A percentile compares a stretch with the other conserved stretches of the same genome.
Evolutionary conservation across 352 stramenopile genomes (phyloP).

Genomic region (Pythium scleroteichum): DNA sequence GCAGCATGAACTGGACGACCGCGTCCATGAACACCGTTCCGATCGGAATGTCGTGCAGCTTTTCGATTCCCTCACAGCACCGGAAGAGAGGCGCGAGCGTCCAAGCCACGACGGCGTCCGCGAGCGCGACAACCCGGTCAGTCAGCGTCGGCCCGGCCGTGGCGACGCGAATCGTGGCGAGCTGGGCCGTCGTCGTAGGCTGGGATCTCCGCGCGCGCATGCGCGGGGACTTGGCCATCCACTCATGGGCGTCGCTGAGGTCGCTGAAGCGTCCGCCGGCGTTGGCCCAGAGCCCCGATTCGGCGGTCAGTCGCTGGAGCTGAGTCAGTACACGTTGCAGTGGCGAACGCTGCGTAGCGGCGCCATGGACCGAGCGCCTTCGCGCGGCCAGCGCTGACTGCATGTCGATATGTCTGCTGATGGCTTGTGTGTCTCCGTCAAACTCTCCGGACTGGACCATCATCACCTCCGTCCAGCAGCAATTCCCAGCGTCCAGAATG

Average conservation of each 20-base stretch:
- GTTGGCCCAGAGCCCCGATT: conserved; percentile 18
- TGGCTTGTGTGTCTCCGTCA: too few species aligned
- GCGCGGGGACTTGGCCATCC: conserved; percentile 6
- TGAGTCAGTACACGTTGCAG: background rate
- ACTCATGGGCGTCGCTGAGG: conserved; percentile 3
- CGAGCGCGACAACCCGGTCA: background rate
- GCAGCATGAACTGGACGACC: conserved; percentile 47
- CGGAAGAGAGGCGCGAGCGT: conserved; percentile 44
- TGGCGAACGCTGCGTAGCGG: too few species aligned
- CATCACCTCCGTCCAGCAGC: too few species aligned
- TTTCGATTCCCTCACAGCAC: conserved; percentile 43
- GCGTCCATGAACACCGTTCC: conserved; percentile 43
- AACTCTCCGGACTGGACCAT: too few species aligned
- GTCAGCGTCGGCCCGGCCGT: background rate
- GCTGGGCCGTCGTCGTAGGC: background rate
- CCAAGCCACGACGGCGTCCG: conserved; percentile 36
- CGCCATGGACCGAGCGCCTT: too few species aligned
- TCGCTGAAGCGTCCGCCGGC: conserved; percentile 9
- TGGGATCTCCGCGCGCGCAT: background rate
- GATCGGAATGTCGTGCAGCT: conserved; percentile 17
- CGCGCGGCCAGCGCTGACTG: too few species aligned
- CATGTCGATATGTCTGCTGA: too few species aligned
- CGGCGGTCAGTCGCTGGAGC: conserved; percentile 10
- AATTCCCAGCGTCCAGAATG: too few species aligned
- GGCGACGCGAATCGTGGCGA: background rate